Evolutionary conservation across 2,329 filamentous ascomycete species (phyloP).

Genomic region (Arachnomyces sp.): DNA sequence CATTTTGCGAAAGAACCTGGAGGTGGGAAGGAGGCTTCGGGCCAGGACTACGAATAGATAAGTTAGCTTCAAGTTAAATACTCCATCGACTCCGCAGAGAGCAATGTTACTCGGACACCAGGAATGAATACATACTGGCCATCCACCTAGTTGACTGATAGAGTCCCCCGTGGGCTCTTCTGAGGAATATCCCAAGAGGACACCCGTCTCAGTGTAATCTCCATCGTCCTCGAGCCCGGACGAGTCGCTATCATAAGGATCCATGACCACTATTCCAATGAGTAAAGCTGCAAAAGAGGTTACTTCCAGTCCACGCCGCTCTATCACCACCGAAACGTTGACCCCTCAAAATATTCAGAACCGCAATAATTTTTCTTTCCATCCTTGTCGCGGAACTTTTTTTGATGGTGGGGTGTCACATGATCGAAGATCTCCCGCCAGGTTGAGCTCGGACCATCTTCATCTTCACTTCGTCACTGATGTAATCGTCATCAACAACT

Average conservation of each 20-base stretch:
- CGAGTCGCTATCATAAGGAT: conserved; percentile 78
- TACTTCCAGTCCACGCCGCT: too few species aligned
- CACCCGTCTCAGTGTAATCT: conserved; percentile 57
- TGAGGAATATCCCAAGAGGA: conserved; percentile 82
- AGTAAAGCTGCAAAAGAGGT: too few species aligned
- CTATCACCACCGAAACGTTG: too few species aligned
- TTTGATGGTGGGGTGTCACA: too few species aligned
- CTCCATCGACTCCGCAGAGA: not conserved
- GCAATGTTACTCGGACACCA: too few species aligned
- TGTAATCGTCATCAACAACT: too few species aligned
- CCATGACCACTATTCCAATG: conserved; percentile 15
- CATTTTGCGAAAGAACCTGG: conserved; percentile 73
- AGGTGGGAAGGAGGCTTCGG: conserved; percentile 61
- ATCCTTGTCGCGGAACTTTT: too few species aligned
- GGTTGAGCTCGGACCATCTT: too few species aligned
- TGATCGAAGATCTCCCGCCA: too few species aligned
- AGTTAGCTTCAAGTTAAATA: conserved; percentile 6
- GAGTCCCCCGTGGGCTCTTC: conserved; percentile 70
- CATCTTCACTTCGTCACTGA: too few species aligned
- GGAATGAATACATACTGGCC: conserved; percentile 55
- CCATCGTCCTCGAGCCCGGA: conserved; percentile 57
- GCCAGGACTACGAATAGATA: conserved; percentile 59
- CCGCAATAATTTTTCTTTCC: too few species aligned
- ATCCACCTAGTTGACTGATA: conserved; percentile 80
- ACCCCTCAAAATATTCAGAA: too few species aligned